These are phyloP conservation scores for Boletellus ananiceps DNA, from an alignment of 768 basidiomycete species.

Conservation along the genomic window DNA sequence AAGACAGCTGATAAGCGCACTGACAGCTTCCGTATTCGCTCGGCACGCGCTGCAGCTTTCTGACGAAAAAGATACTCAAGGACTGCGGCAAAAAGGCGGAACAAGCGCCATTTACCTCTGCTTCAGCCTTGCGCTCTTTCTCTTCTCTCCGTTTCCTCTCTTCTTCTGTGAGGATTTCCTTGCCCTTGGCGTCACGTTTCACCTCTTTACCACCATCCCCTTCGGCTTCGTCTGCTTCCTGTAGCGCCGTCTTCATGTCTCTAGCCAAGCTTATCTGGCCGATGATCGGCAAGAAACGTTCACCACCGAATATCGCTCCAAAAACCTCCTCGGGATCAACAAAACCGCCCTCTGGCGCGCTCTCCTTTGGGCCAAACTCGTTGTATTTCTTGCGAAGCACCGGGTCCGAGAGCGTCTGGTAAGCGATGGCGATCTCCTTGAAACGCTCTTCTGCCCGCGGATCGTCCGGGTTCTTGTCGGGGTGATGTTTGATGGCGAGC, in stretches of 20 bases:
- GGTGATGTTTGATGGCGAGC: conserved; percentile 86
- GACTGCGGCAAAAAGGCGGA: neutral
- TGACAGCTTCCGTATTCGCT: conserved; percentile 65
- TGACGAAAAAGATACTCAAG: conserved; percentile 28
- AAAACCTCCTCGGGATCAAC: conserved; percentile 84
- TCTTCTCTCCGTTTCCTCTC: conserved; percentile 73
- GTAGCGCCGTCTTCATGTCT: conserved; percentile 91
- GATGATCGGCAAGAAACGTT: conserved; percentile 81
- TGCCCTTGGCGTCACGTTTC: conserved; percentile 49
- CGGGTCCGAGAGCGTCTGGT: conserved; percentile 80
- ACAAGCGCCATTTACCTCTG: conserved; percentile 49
- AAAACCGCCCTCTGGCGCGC: conserved; percentile 75
- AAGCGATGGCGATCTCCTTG: conserved; percentile 87
- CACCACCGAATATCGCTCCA: conserved; percentile 85
- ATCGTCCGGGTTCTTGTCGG: conserved; percentile 89
- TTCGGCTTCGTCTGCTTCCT: conserved; percentile 76
- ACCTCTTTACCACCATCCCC: conserved; percentile 38
- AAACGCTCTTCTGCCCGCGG: conserved; percentile 83
- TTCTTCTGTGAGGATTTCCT: conserved; percentile 56
- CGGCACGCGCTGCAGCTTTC: conserved; percentile 78
- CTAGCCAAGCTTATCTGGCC: conserved; percentile 82
- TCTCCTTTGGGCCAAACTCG: conserved; percentile 84
- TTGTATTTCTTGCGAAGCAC: conserved; percentile 80
- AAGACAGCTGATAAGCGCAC: neutral
- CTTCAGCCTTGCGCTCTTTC: conserved; percentile 58